Conservation (phyloP, 768 basidiomycete genomes). For the Chalciporus sphaerocephalus region DNA sequence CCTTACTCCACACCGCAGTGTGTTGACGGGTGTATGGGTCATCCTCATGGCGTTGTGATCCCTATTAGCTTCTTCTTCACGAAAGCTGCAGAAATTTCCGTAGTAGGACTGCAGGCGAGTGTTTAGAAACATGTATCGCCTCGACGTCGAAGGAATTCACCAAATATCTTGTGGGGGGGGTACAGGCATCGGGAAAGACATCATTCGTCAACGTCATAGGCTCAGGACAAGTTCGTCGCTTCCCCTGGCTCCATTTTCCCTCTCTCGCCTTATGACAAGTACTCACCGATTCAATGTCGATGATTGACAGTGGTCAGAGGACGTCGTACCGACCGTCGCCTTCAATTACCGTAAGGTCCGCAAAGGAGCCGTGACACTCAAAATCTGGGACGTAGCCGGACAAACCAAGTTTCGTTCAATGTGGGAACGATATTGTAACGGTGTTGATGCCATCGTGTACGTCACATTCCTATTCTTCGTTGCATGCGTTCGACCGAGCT, state of each 20-base stretch:
- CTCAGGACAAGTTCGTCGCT: constrained; percentile 57
- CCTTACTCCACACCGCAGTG: background rate
- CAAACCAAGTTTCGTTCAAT: constrained; percentile 93
- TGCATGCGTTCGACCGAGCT: constrained; percentile 9
- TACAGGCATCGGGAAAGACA: constrained; percentile 89
- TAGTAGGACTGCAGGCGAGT: constrained; percentile 83
- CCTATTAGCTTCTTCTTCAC: constrained; percentile 76
- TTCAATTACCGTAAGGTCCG: constrained; percentile 87
- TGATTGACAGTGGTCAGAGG: constrained; percentile 76
- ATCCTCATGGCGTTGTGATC: background rate
- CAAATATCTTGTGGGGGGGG: background rate
- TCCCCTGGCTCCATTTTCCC: background rate
- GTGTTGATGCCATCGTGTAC: constrained; percentile 89
- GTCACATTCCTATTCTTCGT: constrained; percentile 24
- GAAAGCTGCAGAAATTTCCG: constrained; percentile 81
- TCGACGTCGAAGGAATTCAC: background rate
- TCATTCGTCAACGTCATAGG: constrained; percentile 91
- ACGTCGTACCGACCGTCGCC: constrained; percentile 93
- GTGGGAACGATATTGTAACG: constrained; percentile 94
- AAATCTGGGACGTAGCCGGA: constrained; percentile 95
- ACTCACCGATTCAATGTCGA: background rate
- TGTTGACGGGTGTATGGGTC: background rate
- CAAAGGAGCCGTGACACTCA: constrained; percentile 86
- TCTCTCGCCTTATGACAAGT: background rate
- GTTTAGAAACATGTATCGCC: background rate